Base-by-base conservation (phyloP, 441 rosid species). In the Eruca vesicaria region DNA sequence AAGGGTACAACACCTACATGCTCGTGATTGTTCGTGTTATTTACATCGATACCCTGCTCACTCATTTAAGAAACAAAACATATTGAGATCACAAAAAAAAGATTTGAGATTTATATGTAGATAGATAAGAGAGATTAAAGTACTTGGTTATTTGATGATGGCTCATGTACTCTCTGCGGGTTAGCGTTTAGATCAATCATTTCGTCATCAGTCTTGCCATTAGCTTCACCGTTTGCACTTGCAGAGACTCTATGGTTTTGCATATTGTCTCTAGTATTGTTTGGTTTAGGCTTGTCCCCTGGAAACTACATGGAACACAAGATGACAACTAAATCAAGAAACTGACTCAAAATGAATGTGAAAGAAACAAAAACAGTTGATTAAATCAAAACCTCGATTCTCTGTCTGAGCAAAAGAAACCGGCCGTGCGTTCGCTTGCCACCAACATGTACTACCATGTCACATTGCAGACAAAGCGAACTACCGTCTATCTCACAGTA, bases 381-480 rank as follows among this genome's bases (percentile, higher is more conserved):
- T 8, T n/a, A n/a, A n/a, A n/a, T n/a, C n/a, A n/a, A 16, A 69
- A 93, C 98, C 96, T 86, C 87, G 9, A 90, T 85, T 79, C 88
- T 84, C 83, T 93, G 96, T 80, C 94, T 85, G 43, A 89, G 73
- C 19, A 91, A 71, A 64, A 89, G 91, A 77, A 76, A 87, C 55
- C 97, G 84, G 28, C 71, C 79, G 64, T 93, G 96, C 2, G 85
- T 88, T 84, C 91, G 82, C 82, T 91, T 91, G 67, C 91, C 94
- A 20, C 96, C 97, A 65, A 86, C 88, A 81, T 88, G 97, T 73
- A 90, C 94, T 65, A 79, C 81, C 88, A 87, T 86, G 67, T 94
- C 97, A 63, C 98, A 90, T 78, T 90, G 88, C 75, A 91, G 79
- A 79, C 96, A 94, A 72, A 90, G 93, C 18, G 92, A 91, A 73